phyloP scores from a whole-genome alignment of 768 basidiomycete species.

The Exidia glandulosa region DNA sequence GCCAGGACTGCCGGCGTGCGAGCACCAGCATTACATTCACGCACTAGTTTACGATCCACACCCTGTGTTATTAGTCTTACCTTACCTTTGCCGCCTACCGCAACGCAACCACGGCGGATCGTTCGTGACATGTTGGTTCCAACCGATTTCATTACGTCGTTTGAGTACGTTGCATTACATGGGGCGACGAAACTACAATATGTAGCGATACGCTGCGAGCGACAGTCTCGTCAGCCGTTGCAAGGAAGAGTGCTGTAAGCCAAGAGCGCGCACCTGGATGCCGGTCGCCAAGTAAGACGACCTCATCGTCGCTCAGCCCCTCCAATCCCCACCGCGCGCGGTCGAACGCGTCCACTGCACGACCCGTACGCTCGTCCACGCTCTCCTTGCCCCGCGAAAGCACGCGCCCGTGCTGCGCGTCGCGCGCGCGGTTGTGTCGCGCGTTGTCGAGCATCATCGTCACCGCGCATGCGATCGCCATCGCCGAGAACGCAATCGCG shows the following conservation, averaged over 20 bases:
- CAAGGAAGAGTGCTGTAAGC: neutral
- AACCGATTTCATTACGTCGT: too few relatives aligned
- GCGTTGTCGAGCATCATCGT: neutral
- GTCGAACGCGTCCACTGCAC: neutral
- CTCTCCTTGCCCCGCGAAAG: neutral
- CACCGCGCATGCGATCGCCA: neutral
- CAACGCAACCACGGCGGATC: too few relatives aligned
- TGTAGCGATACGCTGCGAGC: neutral
- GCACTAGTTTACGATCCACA: too few relatives aligned
- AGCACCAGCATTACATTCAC: too few relatives aligned
- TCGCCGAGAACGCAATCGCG: slow-evolving; percentile 13
- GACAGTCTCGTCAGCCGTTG: neutral
- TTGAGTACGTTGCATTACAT: neutral
- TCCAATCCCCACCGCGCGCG: neutral
- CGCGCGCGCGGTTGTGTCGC: neutral
- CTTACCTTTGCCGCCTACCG: too few relatives aligned
- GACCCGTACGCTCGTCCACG: neutral
- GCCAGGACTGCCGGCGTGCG: too few relatives aligned
- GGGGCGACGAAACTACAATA: neutral
- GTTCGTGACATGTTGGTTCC: too few relatives aligned
- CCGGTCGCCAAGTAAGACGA: neutral
- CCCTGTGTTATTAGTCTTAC: too few relatives aligned
- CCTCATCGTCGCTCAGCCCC: neutral
- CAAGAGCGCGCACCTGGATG: neutral
- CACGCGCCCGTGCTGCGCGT: neutral